These are phyloP conservation scores for Acer campestre DNA, from an alignment of 345 rosid genomes.

Conservation along the genomic window DNA sequence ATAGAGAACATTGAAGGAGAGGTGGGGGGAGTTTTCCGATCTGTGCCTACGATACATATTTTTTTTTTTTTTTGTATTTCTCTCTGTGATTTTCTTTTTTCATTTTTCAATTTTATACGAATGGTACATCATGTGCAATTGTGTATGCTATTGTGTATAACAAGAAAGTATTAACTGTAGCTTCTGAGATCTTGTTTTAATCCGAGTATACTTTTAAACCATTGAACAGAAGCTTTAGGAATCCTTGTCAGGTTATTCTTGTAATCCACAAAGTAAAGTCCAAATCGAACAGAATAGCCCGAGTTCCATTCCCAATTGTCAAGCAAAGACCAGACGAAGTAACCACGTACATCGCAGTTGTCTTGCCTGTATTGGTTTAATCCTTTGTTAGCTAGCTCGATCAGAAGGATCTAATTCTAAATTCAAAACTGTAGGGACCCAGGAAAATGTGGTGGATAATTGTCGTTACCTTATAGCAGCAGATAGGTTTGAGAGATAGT, in stretches of 20 bases:
- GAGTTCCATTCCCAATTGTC: conserved; percentile 99
- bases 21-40: not conserved
- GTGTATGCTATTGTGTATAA: not conserved
- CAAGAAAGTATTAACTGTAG: conserved; percentile 7
- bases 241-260: conserved; percentile 76
- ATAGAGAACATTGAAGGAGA: not conserved
- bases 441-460: not conserved
- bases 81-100: not conserved
- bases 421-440: not conserved
- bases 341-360: conserved; percentile 64
- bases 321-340: conserved; percentile 85
- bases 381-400: conserved; percentile 8
- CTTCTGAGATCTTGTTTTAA: conserved; percentile 17
- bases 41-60: not conserved
- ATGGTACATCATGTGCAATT: conserved; percentile 1
- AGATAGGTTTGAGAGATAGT: conserved; percentile 83
- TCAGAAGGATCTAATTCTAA: not conserved
- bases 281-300: conserved; percentile 86
- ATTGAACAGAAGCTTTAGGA: conserved; percentile 74
- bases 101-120: not conserved
- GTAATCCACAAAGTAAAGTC: conserved; percentile 79
- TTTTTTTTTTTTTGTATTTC: not conserved
- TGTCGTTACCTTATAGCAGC: conserved; percentile 72
- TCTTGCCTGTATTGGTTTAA: conserved; percentile 50
- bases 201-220: conserved; percentile 69